phyloP scores from a whole-genome alignment of 2,329 filamentous ascomycete genomes.

The Pleochaeta shiraiana region DNA sequence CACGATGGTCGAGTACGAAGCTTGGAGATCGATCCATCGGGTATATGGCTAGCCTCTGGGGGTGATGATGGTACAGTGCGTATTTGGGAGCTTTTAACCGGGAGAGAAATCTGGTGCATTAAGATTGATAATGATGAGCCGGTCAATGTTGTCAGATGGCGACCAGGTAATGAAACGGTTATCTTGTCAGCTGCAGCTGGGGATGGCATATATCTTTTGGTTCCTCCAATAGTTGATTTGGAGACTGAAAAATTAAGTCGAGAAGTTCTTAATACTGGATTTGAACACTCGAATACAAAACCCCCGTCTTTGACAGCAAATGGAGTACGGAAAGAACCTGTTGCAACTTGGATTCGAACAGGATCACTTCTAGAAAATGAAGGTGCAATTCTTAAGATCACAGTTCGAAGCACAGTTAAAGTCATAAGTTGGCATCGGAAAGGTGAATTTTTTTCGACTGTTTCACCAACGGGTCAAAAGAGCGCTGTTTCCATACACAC shows the following conservation, averaged over 20 bases:
- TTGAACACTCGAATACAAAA: slow-evolving; percentile 63
- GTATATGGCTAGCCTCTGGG: slow-evolving; percentile 71
- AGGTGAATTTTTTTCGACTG: slow-evolving; percentile 85
- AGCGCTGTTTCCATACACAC: slow-evolving; percentile 87
- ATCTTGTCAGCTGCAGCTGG: slow-evolving; percentile 69
- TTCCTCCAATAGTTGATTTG: slow-evolving; percentile 50
- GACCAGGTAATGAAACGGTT: slow-evolving; percentile 58
- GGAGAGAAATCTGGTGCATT: slow-evolving; percentile 69
- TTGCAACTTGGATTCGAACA: slow-evolving; percentile 69
- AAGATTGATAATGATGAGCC: slow-evolving; percentile 58
- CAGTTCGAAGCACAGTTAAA: slow-evolving; percentile 63
- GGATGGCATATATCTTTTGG: slow-evolving; percentile 67
- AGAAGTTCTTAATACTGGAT: slow-evolving; percentile 67
- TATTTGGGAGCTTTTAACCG: slow-evolving; percentile 73
- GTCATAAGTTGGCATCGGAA: slow-evolving; percentile 83
- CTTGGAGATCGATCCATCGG: slow-evolving; percentile 65
- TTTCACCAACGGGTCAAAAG: slow-evolving; percentile 58
- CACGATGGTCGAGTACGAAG: slow-evolving; percentile 77
- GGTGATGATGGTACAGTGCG: slow-evolving; percentile 86
- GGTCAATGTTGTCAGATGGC: slow-evolving; percentile 76
- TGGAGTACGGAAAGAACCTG: slow-evolving; percentile 46
- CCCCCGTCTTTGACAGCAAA: slow-evolving; percentile 27
- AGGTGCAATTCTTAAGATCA: slow-evolving; percentile 60
- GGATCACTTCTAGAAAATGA: slow-evolving; percentile 49
- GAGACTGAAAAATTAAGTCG: slow-evolving; percentile 53